phyloP scores from a whole-genome alignment of 345 rosid species.

The Salix exigua region DNA sequence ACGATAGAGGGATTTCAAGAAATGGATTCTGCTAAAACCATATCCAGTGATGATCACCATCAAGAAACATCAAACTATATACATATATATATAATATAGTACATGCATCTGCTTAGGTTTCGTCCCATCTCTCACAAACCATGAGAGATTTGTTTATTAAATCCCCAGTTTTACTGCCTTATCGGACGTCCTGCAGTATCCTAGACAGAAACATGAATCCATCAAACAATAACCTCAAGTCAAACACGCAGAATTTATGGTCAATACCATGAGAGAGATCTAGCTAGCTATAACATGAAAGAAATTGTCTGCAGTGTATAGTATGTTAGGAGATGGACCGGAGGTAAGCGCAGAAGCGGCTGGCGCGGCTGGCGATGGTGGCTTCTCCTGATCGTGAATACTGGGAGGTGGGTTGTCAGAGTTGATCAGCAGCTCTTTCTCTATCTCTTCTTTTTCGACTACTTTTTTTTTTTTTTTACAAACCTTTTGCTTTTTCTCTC shows the following conservation, averaged over 20 bases:
- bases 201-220: not conserved
- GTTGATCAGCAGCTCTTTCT: slow-evolving; percentile 5
- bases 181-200: not conserved
- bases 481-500: slow-evolving; percentile 2
- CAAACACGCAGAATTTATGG: not conserved
- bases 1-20: not conserved
- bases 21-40: not conserved
- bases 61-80: not conserved
- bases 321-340: not conserved
- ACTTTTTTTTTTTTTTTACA: not conserved
- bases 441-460: not conserved
- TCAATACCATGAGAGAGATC: not conserved
- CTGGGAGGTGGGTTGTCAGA: slow-evolving; percentile 4
- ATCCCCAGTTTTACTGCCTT: not conserved
- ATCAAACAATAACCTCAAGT: not conserved
- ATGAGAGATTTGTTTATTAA: not conserved
- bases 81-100: too few species aligned
- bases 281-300: not conserved
- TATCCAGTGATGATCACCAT: not conserved
- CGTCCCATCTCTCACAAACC: slow-evolving; percentile 1
- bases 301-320: not conserved
- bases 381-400: slow-evolving; percentile 15
- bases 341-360: slow-evolving; percentile 5
- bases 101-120: not conserved
- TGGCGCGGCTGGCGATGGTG: slow-evolving; percentile 12